Percentiles rank a stretch among this genome's conserved stretches.
Conservation (phyloP, 805 yeast genomes). For the Pichia thaimueangensis region DNA sequence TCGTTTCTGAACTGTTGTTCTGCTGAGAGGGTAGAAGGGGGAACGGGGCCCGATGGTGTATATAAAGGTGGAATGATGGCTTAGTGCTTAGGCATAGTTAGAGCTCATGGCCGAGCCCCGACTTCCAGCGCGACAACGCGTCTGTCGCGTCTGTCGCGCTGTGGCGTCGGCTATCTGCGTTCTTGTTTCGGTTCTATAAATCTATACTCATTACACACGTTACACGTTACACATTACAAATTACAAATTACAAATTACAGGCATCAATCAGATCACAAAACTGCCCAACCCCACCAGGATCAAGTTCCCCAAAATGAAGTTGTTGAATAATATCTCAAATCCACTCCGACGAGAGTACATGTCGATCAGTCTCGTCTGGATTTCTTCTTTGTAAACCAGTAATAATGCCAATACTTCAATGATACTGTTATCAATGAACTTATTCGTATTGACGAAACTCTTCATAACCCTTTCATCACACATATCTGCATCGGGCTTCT, state of each 20-base stretch:
- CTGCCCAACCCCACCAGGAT: constrained; percentile 34
- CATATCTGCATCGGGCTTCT: constrained; percentile 7
- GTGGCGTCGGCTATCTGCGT: neutral
- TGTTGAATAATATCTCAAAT: constrained; percentile 33
- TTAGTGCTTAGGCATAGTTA: neutral
- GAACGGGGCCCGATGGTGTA: too few relatives aligned
- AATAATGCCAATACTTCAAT: constrained; percentile 26
- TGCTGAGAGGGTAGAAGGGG: too few relatives aligned
- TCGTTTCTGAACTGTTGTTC: too few relatives aligned
- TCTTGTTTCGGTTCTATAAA: neutral
- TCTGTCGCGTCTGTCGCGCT: neutral
- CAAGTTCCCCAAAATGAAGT: constrained; percentile 32
- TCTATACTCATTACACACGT: too few relatives aligned
- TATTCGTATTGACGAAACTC: constrained; percentile 26
- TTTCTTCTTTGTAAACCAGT: constrained; percentile 29
- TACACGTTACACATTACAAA: too few relatives aligned
- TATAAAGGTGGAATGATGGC: too few relatives aligned
- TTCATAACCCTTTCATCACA: constrained; percentile 13
- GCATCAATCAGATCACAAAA: constrained; percentile 28
- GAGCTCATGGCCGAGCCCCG: neutral
- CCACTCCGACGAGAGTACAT: constrained; percentile 28
- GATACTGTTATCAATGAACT: constrained; percentile 25
- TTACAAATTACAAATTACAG: too few relatives aligned
- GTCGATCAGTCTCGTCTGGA: constrained; percentile 25
- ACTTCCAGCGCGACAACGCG: neutral